Evolutionary conservation across 2,329 filamentous ascomycete species (phyloP), one percentile per base, ranked within the genome.

Genomic region (Ophiostoma ips): DNA sequence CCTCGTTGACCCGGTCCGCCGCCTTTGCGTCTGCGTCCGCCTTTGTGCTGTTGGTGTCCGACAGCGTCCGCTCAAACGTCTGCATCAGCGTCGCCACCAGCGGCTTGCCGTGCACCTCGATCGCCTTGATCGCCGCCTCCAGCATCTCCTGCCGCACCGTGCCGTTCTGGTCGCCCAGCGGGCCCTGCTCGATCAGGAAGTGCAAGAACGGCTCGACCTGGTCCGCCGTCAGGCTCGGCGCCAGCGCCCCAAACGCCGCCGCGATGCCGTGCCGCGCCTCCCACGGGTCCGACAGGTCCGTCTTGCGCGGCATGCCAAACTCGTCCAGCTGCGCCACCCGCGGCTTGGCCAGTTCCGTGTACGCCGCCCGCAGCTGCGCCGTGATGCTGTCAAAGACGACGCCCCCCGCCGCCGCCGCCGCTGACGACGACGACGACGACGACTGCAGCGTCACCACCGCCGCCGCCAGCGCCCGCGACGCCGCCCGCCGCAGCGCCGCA

Each of bases 221-320:
- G 4, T 76, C 69, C 38, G 77, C 75, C 30, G 79, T 75, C 59
- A 96, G 83, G 10, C 79, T 69, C 7, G 75, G 68, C 2, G 86
- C 80, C 56, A 98, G 75, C 58, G 92, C 84, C 63, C 81, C 87
- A 68, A 95, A 94, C 2, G 88, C 83, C 19, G 88, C 74, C 9
- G 87, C 90, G 58, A 95, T 83, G 50, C 92, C 92, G 60, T 94
- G 89, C 57, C 94, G 78, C 12, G 79, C 78, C 64, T 95, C 88
- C 90, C 90, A 98, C 2, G 83, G 84, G 65, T 98, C 92, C 5
- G 84, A 77, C 11, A 88, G 71, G 57, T 96, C 87, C 61, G 83
- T 81, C 67, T 94, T 96, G 60, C 81, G 83, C 3, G 87, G 85
- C 85, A 98, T 95, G 49, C 94, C 92, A 62, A 87, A 96, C 55